Evolutionary conservation across 176 grass and related monocot species (phyloP), one percentile per base, ranked within the genome.

Genomic region (Triticum monococcum): DNA sequence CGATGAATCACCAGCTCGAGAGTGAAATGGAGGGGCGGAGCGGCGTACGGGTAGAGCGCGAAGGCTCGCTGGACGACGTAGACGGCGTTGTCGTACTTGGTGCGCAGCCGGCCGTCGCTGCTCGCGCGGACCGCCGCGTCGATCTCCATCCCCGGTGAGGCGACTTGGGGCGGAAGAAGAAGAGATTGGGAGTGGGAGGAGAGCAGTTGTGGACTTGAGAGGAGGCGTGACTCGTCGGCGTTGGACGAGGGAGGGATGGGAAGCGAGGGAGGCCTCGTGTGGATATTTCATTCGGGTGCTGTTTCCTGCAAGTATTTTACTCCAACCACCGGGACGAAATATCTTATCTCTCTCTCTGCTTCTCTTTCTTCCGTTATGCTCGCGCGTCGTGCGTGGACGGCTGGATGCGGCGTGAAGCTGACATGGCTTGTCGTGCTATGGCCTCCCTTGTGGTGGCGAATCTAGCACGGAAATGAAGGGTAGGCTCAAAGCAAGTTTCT

Each of bases 61-160:
- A 99, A 99, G 79, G 97, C 94, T 40, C 97, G 90, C 87, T 96
- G 94, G 72, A 94, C 91, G 75, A 99, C 97, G 86, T 99, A 96
- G 76, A 99, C 92, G 43, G 97, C 92, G 87, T 83, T 90, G 54
- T 26, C 82, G 87, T 96, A 96, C 90, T 99, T 99, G 82, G 92
- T 94, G 79, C 91, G 97, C 64, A 99, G 85, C 25, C 97, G 87
- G 70, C 73, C 64, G 78, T 99, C 94, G 89, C 68, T 88, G 90
- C 94, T 87, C 13, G 87, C 97, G 72, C 70, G 79, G 68, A 99
- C 90, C 40, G 94, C 97, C 32, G 68, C n/a, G 61, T 99, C 92
- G 87, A 99, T 99, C 92, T 99, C 97, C 97, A 98, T 98, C 84
- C 78, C 25, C 68, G 60, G 35, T 35, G 78, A 78, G 17, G 66